Base-by-base conservation (phyloP, 2,329 filamentous ascomycete genomes). In the Ophiostoma angusticollis region DNA sequence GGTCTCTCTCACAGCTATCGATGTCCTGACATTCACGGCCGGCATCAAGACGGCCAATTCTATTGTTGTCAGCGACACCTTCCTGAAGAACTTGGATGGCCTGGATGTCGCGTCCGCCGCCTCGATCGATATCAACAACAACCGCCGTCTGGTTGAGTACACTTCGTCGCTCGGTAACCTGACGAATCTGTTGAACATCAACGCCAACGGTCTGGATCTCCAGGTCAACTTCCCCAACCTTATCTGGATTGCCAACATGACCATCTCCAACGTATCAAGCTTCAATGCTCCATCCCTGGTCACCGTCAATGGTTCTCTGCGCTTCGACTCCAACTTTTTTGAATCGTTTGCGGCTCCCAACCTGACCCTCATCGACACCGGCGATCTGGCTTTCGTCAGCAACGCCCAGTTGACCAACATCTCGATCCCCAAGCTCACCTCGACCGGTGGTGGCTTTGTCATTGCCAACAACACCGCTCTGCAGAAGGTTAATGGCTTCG, bases 381-480 rank as follows among this genome's bases (percentile, higher is more conserved):
- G 69, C 47, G 68, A 69, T 44, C 53, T 82, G 44, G 74, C 75
- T 4, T 74, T 81, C 52, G 67, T 75, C 56, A 70, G 70, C 63
- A 80, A 80, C 65, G 58, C 61, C 30, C 57, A 67, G 44, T 63
- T 81, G 36, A 58, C 64, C 57, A 94, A 93, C 72, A 69, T 95
- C 61, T 77, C 79, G 43, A 72, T 93, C 62, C 78, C 81, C 34
- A 33, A 56, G 17, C 69, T 96, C 32, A 70, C 67, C 49, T 70
- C 63, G 39, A 72, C 94, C 53, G 75, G 72, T 50, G 87, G 84
- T 64, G 84, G 81, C 58, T 74, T 93, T 58, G 77, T 81, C 51
- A 75, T 98, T 55, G 80, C 83, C 62, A 93, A 94, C 75, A 95
- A 96, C 78, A 84, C 84, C 45, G 65, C 68, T 40, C 72, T 95